Conservation (phyloP, 257 asterid genomes). For the Galeopsis tetrahit region DNA sequence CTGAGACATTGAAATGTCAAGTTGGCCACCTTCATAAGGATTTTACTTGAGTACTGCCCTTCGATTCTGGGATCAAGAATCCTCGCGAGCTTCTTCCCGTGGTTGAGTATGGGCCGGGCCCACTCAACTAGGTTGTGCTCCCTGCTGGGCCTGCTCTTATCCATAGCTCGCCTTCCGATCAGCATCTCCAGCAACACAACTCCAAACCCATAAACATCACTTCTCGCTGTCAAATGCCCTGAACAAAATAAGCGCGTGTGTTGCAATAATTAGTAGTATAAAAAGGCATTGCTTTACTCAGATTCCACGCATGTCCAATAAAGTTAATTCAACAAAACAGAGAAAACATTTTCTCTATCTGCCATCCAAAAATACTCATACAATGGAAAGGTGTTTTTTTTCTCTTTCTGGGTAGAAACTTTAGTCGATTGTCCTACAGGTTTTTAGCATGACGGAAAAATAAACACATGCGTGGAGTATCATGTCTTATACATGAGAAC, state of each 20-base stretch:
- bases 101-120: slow-evolving; percentile 87
- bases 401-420: background rate
- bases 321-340: background rate
- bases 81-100: slow-evolving; percentile 68
- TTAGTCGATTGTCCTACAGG: too few species aligned
- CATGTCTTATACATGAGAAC: too few species aligned
- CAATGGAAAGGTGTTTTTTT: background rate
- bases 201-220: slow-evolving; percentile 94
- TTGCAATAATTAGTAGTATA: too few species aligned
- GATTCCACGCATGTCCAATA: background rate
- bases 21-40: slow-evolving; percentile 75
- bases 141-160: slow-evolving; percentile 85
- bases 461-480: too few species aligned
- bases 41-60: slow-evolving; percentile 78
- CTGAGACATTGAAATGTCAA: slow-evolving; percentile 90
- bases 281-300: background rate
- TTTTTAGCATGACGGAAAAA: too few species aligned
- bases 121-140: slow-evolving; percentile 95
- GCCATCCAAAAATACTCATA: background rate
- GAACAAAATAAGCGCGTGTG: slow-evolving; percentile 23
- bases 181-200: slow-evolving; percentile 93
- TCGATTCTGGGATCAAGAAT: slow-evolving; percentile 87
- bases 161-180: slow-evolving; percentile 88
- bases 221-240: slow-evolving; percentile 89
- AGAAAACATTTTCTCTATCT: background rate